Conservation (phyloP, 176 grass and related monocot genomes). For the Otatea glauca region DNA sequence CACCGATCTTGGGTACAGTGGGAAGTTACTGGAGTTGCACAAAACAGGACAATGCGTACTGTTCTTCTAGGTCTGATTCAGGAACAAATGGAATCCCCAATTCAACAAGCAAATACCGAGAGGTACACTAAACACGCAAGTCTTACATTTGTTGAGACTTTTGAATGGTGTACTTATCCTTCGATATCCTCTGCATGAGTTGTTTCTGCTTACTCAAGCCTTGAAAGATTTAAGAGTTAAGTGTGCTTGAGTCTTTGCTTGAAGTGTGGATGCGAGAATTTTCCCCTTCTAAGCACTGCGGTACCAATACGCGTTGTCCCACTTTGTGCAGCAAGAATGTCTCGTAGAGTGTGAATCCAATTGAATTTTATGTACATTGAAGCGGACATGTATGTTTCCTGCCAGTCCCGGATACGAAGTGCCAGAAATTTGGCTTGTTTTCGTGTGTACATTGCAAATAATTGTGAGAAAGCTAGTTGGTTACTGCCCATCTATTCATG, state of each 20-base stretch:
- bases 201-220: slow-evolving; percentile 8
- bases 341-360: background rate
- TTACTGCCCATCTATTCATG: background rate
- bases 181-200: slow-evolving; percentile 33
- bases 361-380: slow-evolving; percentile 41
- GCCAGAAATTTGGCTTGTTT: slow-evolving; percentile 30
- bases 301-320: background rate
- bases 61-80: slow-evolving; percentile 54
- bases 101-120: slow-evolving; percentile 64
- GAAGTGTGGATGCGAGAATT: too few species aligned
- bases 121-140: slow-evolving; percentile 46
- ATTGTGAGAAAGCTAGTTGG: slow-evolving; percentile 10
- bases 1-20: slow-evolving; percentile 72
- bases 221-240: background rate
- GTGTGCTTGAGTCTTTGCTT: background rate
- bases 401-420: background rate
- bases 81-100: slow-evolving; percentile 64
- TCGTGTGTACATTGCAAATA: slow-evolving; percentile 33
- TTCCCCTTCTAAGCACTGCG: background rate
- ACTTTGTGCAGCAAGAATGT: slow-evolving; percentile 22
- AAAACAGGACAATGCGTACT: slow-evolving; percentile 24
- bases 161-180: slow-evolving; percentile 19
- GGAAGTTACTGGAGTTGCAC: slow-evolving; percentile 77
- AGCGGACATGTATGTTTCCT: background rate
- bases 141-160: background rate